Evolutionary conservation across 2,329 filamentous ascomycete genomes (phyloP), one percentile per base, ranked within the genome.

Genomic region (Fusarium subtropicale): DNA sequence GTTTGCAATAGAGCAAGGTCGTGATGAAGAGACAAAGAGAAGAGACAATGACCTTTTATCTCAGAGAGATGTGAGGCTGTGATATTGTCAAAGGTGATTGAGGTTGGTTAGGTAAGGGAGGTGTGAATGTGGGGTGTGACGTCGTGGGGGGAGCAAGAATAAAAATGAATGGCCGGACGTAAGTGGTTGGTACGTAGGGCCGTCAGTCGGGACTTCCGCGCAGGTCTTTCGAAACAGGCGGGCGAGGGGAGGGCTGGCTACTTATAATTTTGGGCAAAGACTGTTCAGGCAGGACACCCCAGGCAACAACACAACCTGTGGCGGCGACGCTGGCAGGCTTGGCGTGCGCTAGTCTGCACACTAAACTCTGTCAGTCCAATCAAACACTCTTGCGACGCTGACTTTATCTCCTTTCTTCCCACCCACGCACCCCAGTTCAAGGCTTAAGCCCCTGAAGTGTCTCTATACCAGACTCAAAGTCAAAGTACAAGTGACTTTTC

Each of bases 181-280:
- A 78, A 77, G 78, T 78, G 79, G 80, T 77, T 79, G 79, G 78
- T 84, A 83, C 83, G 82, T 81, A 84, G 76, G 83, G 84, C 83
- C 82, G 81, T 82, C 79, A 82, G 83, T 86, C 84, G 83, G 82
- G 80, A 83, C 81, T 86, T 86, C 84, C 83, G 81, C 83, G 81
- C 84, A 81, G 81, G 80, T 83, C 76, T 77, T 77, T 80, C 79
- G 76, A 81, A 83, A 82, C 79, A 78, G 77, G 78, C 75, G 81
- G 80, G 81, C 79, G 82, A 85, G 84, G 85, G 85, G 84, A 83
- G 81, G 81, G 78, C 78, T 78, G 76, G 77, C 80, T 85, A 81
- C 81, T 87, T 87, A 87, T 87, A 87, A 83, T 86, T 86, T 84
- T 85, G 76, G 66, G 69, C 72, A 66, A 70, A 72, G 75, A 75